Percentiles rank a stretch among this genome's conserved stretches.
phyloP scores from a whole-genome alignment of 768 basidiomycete genomes.

The Tylopilus intermedius region DNA sequence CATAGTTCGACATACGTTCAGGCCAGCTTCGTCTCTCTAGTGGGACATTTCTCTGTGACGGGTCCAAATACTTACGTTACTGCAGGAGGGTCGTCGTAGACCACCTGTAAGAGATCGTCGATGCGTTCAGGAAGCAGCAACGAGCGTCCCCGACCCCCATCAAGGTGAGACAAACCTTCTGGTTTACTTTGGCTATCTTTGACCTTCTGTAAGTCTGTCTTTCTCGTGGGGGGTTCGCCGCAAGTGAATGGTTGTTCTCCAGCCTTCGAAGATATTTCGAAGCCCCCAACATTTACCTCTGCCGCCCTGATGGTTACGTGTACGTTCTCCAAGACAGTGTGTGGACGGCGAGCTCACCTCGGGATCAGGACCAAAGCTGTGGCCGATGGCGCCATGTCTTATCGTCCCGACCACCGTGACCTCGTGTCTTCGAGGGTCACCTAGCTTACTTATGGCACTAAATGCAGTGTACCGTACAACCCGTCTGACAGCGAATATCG shows the following conservation, averaged over 20 bases:
- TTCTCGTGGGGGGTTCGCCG: conserved; percentile 55
- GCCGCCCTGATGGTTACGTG: conserved; percentile 52
- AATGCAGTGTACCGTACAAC: conserved; percentile 36
- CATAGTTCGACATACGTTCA: conserved; percentile 33
- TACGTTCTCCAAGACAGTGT: conserved; percentile 26
- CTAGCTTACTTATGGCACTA: conserved; percentile 44
- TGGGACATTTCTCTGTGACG: conserved; percentile 6
- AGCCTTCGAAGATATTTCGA: conserved; percentile 38
- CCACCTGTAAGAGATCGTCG: conserved; percentile 37
- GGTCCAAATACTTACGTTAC: not conserved
- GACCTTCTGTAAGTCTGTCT: conserved; percentile 28
- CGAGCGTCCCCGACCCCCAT: conserved; percentile 29
- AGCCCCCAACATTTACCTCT: conserved; percentile 36
- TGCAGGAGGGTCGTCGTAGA: conserved; percentile 35
- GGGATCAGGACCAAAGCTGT: conserved; percentile 43
- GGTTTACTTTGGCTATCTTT: not conserved
- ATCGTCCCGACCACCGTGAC: conserved; percentile 36
- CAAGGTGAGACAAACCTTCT: conserved; percentile 22
- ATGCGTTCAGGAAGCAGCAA: conserved; percentile 33
- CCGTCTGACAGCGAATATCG: conserved; percentile 37
- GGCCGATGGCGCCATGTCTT: conserved; percentile 46
- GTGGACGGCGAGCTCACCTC: conserved; percentile 10
- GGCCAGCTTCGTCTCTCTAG: conserved; percentile 39
- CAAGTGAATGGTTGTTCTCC: conserved; percentile 45
- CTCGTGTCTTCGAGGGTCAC: conserved; percentile 46